Evolutionary conservation across 192 early-diverging fungal genomes (phyloP), one percentile per base, ranked within the genome.

Genomic region (Podila epicladia): DNA sequence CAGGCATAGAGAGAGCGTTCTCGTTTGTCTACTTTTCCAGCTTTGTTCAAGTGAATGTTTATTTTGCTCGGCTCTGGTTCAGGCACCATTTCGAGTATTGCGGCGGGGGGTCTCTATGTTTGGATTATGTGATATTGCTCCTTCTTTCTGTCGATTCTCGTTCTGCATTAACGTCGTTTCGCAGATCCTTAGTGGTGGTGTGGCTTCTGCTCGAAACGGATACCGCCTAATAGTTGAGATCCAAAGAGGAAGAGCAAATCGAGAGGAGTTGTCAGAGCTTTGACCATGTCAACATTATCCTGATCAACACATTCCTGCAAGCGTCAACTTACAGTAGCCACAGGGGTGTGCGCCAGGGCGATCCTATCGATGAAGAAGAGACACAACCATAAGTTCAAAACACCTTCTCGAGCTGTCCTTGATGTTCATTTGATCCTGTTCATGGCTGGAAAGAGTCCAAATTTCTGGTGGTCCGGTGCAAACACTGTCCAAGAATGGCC

Each of bases 151-250:
- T 33, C 33, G 33, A 33, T 33, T 7, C 33, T 33, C 33, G 33
- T 33, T 33, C 33, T 33, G 33, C 33, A 33, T 33, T 33, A 33
- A 7, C 33, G 33, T 33, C 33, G 38, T 13, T 41, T 41, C 38
- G 38, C 38, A 41, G 38, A 9, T 17, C 35, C 33, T 50, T 87
- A 84, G 72, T 93, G 91, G 83, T 93, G 91, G 65, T 91, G 90
- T 37, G 86, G 89, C 76, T 91, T 87, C 82, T 92, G 87, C 84
- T 93, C 87, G 73, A 93, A 95, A 62, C 93, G 92, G 69, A 95
- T 87, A n/a, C 94, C 94, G 75, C 89, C 89, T 91, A 84, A 71
- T 83, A 83, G 80, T 73, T 17, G 67, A 58, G 74, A 58, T 13
- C 51, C 62, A 32, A 50, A 74, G 29, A 63, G 41, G 67, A 64